A percentile compares a stretch with the other conserved stretches of the same genome.
phyloP scores from a whole-genome alignment of 305 asterid genomes.

The Vinca major region DNA sequence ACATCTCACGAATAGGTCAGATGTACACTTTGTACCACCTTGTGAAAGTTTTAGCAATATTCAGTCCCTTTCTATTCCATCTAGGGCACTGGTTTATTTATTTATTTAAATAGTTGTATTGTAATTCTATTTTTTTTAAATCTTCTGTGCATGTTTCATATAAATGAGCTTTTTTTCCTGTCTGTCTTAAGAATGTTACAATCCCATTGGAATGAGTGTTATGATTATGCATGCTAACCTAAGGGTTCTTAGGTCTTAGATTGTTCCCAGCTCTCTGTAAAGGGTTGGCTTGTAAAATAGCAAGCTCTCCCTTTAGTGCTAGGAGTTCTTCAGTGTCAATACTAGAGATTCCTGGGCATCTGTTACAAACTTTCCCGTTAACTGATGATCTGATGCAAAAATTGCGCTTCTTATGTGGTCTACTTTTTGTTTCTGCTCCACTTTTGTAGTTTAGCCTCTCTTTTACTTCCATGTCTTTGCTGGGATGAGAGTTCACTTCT shows the following conservation, averaged over 20 bases:
- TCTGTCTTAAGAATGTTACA: neutral
- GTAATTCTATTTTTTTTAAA: neutral
- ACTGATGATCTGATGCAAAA: neutral
- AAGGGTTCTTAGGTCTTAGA: no score
- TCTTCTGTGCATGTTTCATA: neutral
- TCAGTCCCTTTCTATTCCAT: neutral
- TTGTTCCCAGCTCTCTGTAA: neutral
- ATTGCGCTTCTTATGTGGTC: neutral
- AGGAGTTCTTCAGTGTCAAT: neutral
- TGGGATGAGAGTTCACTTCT: neutral
- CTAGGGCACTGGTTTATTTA: neutral
- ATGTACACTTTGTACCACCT: neutral
- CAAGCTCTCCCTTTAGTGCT: neutral
- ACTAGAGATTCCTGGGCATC: neutral
- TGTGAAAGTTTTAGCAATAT: neutral
- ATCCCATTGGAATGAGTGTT: neutral
- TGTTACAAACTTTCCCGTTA: neutral
- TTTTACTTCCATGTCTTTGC: neutral
- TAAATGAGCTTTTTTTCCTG: neutral
- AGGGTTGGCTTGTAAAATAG: constrained; percentile 6
- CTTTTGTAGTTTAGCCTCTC: neutral
- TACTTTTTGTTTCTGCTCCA: neutral
- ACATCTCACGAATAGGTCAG: constrained; percentile 9
- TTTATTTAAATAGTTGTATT: neutral
- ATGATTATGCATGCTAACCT: neutral